phyloP scores from a whole-genome alignment of 2,329 filamentous ascomycete genomes.

The Monosporascus sp. region DNA sequence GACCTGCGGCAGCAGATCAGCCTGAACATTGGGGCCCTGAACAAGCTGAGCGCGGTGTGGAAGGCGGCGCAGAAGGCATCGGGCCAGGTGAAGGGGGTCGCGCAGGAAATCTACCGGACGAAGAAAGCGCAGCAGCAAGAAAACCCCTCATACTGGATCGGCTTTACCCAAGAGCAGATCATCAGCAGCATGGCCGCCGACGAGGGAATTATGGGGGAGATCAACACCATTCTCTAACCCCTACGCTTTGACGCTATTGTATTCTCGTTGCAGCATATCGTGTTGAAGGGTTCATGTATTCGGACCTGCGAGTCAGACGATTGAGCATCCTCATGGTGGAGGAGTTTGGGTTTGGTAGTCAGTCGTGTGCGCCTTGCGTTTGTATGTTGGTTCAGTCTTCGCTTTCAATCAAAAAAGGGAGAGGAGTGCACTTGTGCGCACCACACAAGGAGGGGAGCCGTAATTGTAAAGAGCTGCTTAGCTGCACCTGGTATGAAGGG shows the following conservation, averaged over 20 bases:
- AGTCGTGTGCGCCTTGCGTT: no score
- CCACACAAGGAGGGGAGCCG: no score
- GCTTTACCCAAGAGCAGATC: conserved; percentile 50
- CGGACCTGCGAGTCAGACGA: no score
- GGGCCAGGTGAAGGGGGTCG: conserved; percentile 70
- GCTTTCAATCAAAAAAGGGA: no score
- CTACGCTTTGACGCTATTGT: conserved; percentile 1
- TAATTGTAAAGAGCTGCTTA: no score
- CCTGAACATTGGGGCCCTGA: conserved; percentile 72
- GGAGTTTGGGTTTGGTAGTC: no score
- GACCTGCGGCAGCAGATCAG: conserved; percentile 70
- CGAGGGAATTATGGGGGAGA: conserved; percentile 54
- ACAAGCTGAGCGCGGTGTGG: conserved; percentile 66
- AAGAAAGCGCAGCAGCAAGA: conserved; percentile 53
- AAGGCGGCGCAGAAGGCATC: conserved; percentile 64
- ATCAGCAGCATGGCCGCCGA: conserved; percentile 51
- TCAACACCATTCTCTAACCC: conserved; percentile 37
- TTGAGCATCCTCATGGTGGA: no score
- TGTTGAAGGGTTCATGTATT: no score
- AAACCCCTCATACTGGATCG: conserved; percentile 50
- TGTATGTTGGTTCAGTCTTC: no score
- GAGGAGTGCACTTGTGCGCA: no score
- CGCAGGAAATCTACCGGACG: conserved; percentile 64
- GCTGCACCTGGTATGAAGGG: no score
- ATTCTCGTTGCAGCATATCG: no score